Percentiles rank a stretch among this genome's conserved stretches.
Evolutionary conservation across 1,284 basidiomycete genomes (phyloP).

Genomic region (Cutaneotrichosporon curvatum): DNA sequence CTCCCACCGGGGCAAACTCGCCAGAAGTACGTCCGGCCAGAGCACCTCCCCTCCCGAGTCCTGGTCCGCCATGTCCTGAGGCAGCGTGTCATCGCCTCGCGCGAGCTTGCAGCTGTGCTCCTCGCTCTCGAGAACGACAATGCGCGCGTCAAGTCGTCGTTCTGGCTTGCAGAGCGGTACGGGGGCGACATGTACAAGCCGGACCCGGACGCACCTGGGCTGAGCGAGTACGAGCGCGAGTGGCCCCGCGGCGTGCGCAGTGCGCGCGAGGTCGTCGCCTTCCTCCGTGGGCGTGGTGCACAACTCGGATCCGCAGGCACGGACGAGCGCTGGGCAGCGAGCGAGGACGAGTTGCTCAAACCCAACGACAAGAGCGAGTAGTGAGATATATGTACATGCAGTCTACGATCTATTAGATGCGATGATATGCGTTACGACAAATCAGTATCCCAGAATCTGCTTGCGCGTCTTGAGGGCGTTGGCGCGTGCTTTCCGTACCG

Average conservation of each 20-base stretch:
- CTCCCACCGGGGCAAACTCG: slow-evolving; percentile 26
- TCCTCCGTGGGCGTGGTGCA: slow-evolving; percentile 39
- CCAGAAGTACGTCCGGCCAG: slow-evolving; percentile 34
- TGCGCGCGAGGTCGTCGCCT: slow-evolving; percentile 41
- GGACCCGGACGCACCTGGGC: slow-evolving; percentile 2
- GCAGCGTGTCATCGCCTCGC: slow-evolving; percentile 67
- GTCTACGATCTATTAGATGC: neutral
- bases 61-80: slow-evolving; percentile 79
- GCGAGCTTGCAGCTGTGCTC: slow-evolving; percentile 63
- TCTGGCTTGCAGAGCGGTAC: slow-evolving; percentile 41
- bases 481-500: slow-evolving; percentile 6
- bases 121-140: slow-evolving; percentile 54
- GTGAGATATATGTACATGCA: neutral
- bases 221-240: slow-evolving; percentile 24
- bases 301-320: slow-evolving; percentile 21
- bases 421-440: neutral
- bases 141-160: slow-evolving; percentile 29
- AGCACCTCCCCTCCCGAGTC: slow-evolving; percentile 63
- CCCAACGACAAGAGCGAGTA: neutral
- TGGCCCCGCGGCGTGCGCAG: slow-evolving; percentile 30
- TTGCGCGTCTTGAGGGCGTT: slow-evolving; percentile 13
- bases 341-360: slow-evolving; percentile 8
- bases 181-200: slow-evolving; percentile 29
- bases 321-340: slow-evolving; percentile 29
- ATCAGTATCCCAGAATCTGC: slow-evolving; percentile 11